Evolutionary conservation across 305 asterid species (phyloP).

Genomic region (Solanum chacoense): DNA sequence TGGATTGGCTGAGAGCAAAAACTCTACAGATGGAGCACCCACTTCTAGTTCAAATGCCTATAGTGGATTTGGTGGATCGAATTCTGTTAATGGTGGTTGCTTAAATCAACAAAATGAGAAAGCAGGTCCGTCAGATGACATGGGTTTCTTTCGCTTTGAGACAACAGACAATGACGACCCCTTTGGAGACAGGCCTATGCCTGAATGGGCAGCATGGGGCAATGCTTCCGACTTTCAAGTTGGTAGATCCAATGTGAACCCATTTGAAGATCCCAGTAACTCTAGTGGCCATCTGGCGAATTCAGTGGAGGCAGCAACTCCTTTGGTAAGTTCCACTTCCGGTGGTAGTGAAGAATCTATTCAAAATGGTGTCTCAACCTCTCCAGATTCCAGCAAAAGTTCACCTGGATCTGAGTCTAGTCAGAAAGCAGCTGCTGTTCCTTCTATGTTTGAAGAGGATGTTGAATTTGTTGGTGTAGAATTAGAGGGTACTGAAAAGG

Average conservation of each 20-base stretch:
- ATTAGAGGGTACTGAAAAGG: conserved; percentile 78
- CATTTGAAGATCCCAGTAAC: conserved; percentile 44
- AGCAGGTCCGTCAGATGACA: conserved; percentile 26
- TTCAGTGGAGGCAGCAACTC: conserved; percentile 12
- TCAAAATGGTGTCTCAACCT: conserved; percentile 31
- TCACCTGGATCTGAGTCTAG: conserved; percentile 27
- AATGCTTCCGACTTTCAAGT: conserved; percentile 50
- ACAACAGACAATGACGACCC: conserved; percentile 60
- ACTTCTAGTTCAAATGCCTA: conserved; percentile 21
- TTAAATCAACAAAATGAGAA: conserved; percentile 13
- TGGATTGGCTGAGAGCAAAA: conserved; percentile 29
- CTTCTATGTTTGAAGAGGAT: conserved; percentile 90
- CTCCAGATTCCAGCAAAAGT: conserved; percentile 23
- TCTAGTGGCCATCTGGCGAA: conserved; percentile 5
- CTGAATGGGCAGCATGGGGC: conserved; percentile 94
- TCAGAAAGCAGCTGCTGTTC: conserved; percentile 29
- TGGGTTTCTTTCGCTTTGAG: conserved; percentile 60
- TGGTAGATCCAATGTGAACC: conserved; percentile 57
- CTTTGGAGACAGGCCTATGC: conserved; percentile 75
- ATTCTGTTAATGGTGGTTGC: conserved; percentile 14
- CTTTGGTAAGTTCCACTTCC: conserved; percentile 16
- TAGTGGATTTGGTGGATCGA: conserved; percentile 18
- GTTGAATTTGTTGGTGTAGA: conserved; percentile 93
- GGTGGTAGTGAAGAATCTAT: conserved; percentile 21
- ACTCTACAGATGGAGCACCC: conserved; percentile 25